A percentile compares a stretch with the other conserved stretches of the same genome.
Evolutionary conservation across 176 grass and related monocot genomes (phyloP).

Genomic region (Carex myosuroides): DNA sequence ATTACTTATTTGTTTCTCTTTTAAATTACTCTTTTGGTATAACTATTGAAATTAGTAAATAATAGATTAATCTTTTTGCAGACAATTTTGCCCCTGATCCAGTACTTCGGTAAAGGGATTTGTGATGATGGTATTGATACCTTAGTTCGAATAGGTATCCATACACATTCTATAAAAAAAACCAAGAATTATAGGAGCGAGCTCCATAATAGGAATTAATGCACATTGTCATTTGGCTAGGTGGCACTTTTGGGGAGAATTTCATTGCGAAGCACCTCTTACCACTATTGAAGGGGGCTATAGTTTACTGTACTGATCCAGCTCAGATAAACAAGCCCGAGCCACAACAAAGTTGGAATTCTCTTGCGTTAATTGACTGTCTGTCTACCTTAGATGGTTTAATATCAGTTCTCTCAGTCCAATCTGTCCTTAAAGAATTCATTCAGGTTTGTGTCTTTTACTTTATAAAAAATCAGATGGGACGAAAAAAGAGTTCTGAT

Average conservation of each 20-base stretch:
- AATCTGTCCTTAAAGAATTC: constrained; percentile 64
- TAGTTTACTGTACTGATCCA: constrained; percentile 46
- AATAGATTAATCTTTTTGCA: constrained; percentile 36
- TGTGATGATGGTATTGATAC: constrained; percentile 79
- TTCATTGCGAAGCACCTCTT: constrained; percentile 73
- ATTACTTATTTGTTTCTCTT: constrained; percentile 5
- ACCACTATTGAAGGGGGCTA: constrained; percentile 64
- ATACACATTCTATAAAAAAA: not conserved
- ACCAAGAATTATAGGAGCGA: not conserved
- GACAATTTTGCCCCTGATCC: constrained; percentile 76
- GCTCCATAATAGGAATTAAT: constrained; percentile 11
- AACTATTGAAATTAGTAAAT: constrained; percentile 23
- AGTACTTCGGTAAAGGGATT: constrained; percentile 88
- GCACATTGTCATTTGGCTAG: constrained; percentile 24
- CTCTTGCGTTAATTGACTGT: constrained; percentile 53
- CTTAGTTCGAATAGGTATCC: constrained; percentile 89
- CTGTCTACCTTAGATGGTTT: constrained; percentile 77
- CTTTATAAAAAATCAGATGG: not conserved
- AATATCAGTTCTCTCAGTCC: constrained; percentile 47
- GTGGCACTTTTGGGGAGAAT: constrained; percentile 77
- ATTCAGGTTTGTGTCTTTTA: constrained; percentile 47
- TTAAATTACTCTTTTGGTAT: constrained; percentile 1
- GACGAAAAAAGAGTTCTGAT: not conserved
- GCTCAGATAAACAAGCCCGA: constrained; percentile 63
- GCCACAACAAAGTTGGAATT: constrained; percentile 70